phyloP scores from a whole-genome alignment of 495 filamentous ascomycete species.

The Hamigera avellanea region DNA sequence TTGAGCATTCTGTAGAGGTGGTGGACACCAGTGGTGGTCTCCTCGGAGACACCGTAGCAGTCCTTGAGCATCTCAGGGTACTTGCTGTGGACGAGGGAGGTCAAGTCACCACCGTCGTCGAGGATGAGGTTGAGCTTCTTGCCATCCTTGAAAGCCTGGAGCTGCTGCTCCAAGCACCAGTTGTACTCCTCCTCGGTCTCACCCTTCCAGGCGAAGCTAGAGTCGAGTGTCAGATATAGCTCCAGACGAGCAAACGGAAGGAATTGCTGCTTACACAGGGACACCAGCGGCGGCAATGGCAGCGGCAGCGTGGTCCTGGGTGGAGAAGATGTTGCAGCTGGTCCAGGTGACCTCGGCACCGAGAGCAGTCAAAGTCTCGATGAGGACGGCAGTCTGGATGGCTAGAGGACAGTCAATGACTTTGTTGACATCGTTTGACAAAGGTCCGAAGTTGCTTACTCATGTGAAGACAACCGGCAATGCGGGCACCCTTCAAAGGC shows the following conservation, averaged over 20 bases:
- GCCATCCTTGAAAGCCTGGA: slow-evolving; percentile 89
- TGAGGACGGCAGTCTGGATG: slow-evolving; percentile 97
- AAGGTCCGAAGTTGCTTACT: slow-evolving; percentile 37
- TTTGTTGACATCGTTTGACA: not conserved
- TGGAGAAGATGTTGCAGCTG: slow-evolving; percentile 97
- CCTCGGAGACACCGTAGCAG: slow-evolving; percentile 97
- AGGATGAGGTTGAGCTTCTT: slow-evolving; percentile 97
- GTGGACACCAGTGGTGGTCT: slow-evolving; percentile 99
- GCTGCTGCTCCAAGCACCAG: slow-evolving; percentile 99
- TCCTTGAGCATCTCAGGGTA: slow-evolving; percentile 94
- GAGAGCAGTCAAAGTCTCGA: slow-evolving; percentile 88
- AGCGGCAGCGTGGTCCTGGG: slow-evolving; percentile 95
- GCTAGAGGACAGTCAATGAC: slow-evolving; percentile 34
- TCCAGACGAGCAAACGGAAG: not conserved
- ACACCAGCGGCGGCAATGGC: slow-evolving; percentile 91
- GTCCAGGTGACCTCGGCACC: slow-evolving; percentile 98
- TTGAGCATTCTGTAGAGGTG: slow-evolving; percentile 98
- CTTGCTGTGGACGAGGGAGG: slow-evolving; percentile 91
- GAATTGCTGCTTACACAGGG: slow-evolving; percentile 55
- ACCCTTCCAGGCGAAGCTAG: slow-evolving; percentile 95
- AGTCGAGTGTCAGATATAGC: slow-evolving; percentile 6
- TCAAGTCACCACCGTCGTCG: slow-evolving; percentile 96
- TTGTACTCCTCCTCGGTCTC: slow-evolving; percentile 99
- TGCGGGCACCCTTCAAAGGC: slow-evolving; percentile 81
- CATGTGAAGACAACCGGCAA: slow-evolving; percentile 99